Evolutionary conservation across 176 grass and related monocot species (phyloP).

Genomic region (Alopecurus myosuroides): DNA sequence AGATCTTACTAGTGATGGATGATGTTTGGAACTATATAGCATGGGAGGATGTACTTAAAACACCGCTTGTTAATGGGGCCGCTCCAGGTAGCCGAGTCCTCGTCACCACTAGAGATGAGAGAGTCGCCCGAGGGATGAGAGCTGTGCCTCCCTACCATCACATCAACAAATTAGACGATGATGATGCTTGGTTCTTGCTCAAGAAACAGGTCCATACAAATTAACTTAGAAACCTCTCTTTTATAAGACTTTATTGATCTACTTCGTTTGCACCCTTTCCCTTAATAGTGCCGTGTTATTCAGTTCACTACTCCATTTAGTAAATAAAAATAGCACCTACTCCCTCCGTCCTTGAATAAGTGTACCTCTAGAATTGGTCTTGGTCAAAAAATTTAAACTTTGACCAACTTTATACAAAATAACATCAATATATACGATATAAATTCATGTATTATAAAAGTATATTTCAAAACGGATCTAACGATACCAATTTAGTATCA

Average conservation of each 20-base stretch:
- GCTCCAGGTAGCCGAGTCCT: neutral
- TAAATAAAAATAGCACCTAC: neutral
- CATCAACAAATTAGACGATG: neutral
- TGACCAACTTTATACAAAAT: too few relatives aligned
- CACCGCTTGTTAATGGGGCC: neutral
- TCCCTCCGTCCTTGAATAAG: too few relatives aligned
- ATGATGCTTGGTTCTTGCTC: constrained; percentile 1
- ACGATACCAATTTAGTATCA: too few relatives aligned
- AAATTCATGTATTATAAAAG: too few relatives aligned
- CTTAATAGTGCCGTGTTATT: neutral
- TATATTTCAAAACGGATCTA: too few relatives aligned
- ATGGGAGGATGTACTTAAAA: constrained; percentile 1
- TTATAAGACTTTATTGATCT: neutral
- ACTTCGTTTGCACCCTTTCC: neutral
- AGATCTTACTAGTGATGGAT: constrained; percentile 1
- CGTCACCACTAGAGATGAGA: neutral
- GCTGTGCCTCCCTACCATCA: neutral
- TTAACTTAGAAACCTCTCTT: neutral
- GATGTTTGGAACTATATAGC: neutral
- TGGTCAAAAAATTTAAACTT: too few relatives aligned
- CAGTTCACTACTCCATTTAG: neutral
- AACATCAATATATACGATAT: too few relatives aligned
- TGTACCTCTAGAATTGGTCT: too few relatives aligned
- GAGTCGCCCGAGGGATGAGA: neutral
- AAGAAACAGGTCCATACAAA: neutral